Evolutionary conservation across 805 yeast species (phyloP), one percentile per base, ranked within the genome.

Genomic region (Cyberlindnera americana): DNA sequence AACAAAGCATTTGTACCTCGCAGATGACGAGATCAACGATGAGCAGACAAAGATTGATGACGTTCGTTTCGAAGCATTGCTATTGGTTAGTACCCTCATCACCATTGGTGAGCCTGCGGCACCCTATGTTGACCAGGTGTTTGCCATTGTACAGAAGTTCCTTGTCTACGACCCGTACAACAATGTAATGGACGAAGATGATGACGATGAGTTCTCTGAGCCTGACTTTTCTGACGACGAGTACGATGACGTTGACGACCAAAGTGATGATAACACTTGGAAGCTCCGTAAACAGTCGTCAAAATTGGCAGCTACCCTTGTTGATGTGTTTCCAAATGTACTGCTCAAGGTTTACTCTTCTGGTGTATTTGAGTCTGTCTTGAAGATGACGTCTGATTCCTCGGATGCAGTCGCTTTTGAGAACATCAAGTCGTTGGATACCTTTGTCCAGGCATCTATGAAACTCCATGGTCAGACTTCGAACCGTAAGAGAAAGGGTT

Each of bases 241-340:
- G 35, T 53, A 65, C 6, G 61, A 51, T n/a, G 67, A 56, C 11
- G 54, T 59, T 35, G 59, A 62, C 10, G 72, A 65, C 35, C 69
- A 64, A 15, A 60, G 57, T 42, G 77, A 74, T 25, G 82, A 74
- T 38, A 67, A 66, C 37, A 71, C 82, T 2, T 81, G 90, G 83
- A 80, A 75, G 47, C 60, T 84, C 15, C 65, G 93, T 43, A 64
- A 75, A 29, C 72, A 70, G 38, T 61, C 85, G 0, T 66, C 75
- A 6, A 62, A 60, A 22, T 52, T 78, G 24, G 51, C 73, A 7
- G 57, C 67, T 14, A 52, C 68, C 0, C 41, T 74, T 12, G 59
- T 73, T n/a, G 52, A 51, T 3, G 47, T 53, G 2, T 65, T 62
- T 37, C 75, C 80, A 3, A 38, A 44, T 1, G 40, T 55, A 2